These are phyloP conservation scores for Protomyces inouyei DNA, from an alignment of 1,139 yeast genomes.

Conservation along the genomic window DNA sequence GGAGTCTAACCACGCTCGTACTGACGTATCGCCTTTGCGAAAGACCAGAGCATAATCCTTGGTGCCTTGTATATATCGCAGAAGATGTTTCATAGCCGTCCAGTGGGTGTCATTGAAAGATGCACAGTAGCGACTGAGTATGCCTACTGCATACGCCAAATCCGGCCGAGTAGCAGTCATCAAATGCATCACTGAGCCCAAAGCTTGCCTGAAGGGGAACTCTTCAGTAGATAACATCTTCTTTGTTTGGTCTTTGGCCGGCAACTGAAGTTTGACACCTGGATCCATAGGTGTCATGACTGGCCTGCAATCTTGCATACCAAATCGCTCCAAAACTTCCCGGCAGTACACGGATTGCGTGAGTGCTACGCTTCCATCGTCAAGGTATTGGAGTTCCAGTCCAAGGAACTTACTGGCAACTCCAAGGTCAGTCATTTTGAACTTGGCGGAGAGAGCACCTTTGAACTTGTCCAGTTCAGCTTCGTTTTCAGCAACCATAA, in stretches of 20 bases:
- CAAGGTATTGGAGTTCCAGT: background rate
- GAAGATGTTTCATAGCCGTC: conserved; percentile 27
- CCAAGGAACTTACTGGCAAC: background rate
- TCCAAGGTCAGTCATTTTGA: background rate
- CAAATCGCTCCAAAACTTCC: background rate
- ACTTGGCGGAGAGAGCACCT: background rate
- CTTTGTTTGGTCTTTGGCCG: too few species aligned
- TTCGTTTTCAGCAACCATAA: background rate
- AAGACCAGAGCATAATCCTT: background rate
- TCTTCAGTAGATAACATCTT: too few species aligned
- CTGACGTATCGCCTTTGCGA: background rate
- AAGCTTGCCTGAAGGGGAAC: background rate
- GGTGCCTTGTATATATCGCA: conserved; percentile 22
- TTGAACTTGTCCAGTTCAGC: background rate
- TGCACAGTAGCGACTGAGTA: conserved; percentile 24
- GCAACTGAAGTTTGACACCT: background rate
- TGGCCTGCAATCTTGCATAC: background rate
- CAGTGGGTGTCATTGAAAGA: background rate
- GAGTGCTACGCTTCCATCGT: background rate
- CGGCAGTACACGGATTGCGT: background rate
- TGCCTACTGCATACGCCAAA: conserved; percentile 29
- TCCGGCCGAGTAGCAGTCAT: conserved; percentile 30
- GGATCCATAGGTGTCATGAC: background rate
- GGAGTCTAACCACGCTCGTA: too few species aligned
- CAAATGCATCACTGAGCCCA: background rate